Evolutionary conservation across 179 eudicot genomes (phyloP).

Genomic region (Spergularia azorica): DNA sequence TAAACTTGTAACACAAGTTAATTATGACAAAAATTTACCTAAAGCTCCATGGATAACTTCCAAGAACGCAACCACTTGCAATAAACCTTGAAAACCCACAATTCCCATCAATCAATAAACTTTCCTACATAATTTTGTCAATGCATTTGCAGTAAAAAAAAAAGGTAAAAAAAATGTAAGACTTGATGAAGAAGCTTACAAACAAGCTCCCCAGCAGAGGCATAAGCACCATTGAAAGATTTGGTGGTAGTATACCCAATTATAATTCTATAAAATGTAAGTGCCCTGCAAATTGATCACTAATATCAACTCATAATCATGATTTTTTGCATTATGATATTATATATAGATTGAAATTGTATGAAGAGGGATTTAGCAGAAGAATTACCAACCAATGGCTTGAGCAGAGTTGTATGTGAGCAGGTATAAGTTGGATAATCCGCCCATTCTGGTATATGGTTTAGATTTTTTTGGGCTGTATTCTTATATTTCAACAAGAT

Average conservation of each 20-base stretch:
- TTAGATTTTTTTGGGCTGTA: no score
- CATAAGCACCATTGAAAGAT: constrained; percentile 53
- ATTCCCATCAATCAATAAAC: not conserved
- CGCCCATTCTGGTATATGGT: no score
- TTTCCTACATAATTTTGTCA: not conserved
- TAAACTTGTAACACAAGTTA: not conserved
- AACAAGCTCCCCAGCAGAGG: constrained; percentile 64
- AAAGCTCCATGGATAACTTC: constrained; percentile 88
- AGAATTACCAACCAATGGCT: constrained; percentile 68
- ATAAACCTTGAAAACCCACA: constrained; percentile 47
- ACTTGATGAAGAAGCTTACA: constrained; percentile 38
- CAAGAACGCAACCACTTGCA: constrained; percentile 72
- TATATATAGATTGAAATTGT: not conserved
- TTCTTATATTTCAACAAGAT: no score
- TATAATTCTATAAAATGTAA: constrained; percentile 41
- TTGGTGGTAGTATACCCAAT: constrained; percentile 36
- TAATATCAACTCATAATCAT: no score
- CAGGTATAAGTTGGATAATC: constrained; percentile 43
- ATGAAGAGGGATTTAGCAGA: not conserved
- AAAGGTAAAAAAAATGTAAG: not conserved
- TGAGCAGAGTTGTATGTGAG: constrained; percentile 70
- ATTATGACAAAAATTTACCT: constrained; percentile 38
- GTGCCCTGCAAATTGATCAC: constrained; percentile 47
- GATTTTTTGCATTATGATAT: no score
- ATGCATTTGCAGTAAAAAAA: not conserved